phyloP scores from a whole-genome alignment of 768 basidiomycete genomes.

The Suillus spraguei region DNA sequence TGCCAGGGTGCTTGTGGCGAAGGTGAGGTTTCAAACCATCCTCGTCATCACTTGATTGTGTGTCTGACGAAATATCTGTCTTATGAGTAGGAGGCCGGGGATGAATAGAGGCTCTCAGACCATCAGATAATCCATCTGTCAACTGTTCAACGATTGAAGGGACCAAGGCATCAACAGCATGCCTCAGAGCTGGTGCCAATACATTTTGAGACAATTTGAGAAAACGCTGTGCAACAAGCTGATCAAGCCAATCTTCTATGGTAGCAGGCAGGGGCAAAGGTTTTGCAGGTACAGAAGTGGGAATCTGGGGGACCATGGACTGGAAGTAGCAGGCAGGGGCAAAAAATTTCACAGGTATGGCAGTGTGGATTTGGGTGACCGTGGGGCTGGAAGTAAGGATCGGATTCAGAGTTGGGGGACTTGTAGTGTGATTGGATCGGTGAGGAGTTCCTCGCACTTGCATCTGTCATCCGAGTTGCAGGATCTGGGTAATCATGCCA shows the following conservation, averaged over 20 bases:
- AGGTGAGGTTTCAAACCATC: too few species aligned
- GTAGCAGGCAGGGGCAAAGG: conserved; percentile 2
- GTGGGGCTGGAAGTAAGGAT: too few species aligned
- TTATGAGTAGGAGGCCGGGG: not conserved
- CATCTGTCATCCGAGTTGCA: too few species aligned
- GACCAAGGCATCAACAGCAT: not conserved
- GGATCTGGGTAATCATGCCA: not conserved
- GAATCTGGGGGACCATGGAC: not conserved
- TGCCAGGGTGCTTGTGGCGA: too few species aligned
- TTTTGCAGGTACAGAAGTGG: not conserved
- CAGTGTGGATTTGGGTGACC: too few species aligned
- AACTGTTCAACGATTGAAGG: not conserved
- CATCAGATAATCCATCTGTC: not conserved
- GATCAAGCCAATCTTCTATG: too few species aligned
- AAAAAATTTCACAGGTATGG: too few species aligned
- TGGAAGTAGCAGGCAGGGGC: not conserved
- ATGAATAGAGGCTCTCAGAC: not conserved
- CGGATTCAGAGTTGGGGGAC: too few species aligned
- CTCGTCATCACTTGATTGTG: too few species aligned
- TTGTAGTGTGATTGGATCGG: too few species aligned
- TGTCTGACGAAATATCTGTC: not conserved
- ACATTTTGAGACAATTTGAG: conserved; percentile 1
- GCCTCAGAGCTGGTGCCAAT: not conserved
- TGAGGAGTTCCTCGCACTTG: too few species aligned
- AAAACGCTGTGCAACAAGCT: conserved; percentile 1